Conservation (phyloP, 2,329 filamentous ascomycete genomes). For the Cercospora sp. region DNA sequence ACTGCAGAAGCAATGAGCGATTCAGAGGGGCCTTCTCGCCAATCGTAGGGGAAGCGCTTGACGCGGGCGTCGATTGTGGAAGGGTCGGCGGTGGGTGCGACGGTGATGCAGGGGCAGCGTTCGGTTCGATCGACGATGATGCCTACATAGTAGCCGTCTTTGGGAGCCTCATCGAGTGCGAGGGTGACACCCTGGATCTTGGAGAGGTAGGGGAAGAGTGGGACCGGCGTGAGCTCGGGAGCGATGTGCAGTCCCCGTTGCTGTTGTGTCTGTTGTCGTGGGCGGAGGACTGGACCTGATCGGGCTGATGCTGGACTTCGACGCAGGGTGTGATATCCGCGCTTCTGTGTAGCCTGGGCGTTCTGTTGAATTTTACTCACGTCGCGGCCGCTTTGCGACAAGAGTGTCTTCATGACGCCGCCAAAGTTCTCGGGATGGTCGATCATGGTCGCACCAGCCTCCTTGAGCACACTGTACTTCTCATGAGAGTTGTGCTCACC, state of each 20-base stretch:
- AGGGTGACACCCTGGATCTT: constrained; percentile 32
- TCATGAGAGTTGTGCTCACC: constrained; percentile 64
- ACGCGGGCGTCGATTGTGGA: constrained; percentile 47
- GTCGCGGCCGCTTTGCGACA: constrained; percentile 49
- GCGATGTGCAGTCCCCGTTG: constrained; percentile 31
- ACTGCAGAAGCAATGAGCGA: constrained; percentile 47
- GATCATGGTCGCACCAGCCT: constrained; percentile 67
- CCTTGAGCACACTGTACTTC: constrained; percentile 68
- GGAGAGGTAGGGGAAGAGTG: constrained; percentile 34
- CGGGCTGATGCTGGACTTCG: constrained; percentile 21
- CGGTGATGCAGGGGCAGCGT: constrained; percentile 63
- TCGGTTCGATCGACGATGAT: constrained; percentile 65
- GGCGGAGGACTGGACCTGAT: constrained; percentile 18
- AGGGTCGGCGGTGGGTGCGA: constrained; percentile 54
- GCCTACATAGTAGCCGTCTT: constrained; percentile 52
- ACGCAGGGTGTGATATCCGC: constrained; percentile 47
- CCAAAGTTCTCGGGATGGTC: constrained; percentile 77
- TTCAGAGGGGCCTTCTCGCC: constrained; percentile 48
- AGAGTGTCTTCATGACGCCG: constrained; percentile 62
- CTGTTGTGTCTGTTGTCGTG: constrained; percentile 23
- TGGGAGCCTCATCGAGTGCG: constrained; percentile 29
- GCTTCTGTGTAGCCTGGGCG: constrained; percentile 45
- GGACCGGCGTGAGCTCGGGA: constrained; percentile 28
- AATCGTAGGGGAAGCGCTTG: constrained; percentile 63
- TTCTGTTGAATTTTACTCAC: constrained; percentile 42